Evolutionary conservation across 1,284 basidiomycete species (phyloP), one percentile per base, ranked within the genome.

Genomic region (Cryptococcus sp.): DNA sequence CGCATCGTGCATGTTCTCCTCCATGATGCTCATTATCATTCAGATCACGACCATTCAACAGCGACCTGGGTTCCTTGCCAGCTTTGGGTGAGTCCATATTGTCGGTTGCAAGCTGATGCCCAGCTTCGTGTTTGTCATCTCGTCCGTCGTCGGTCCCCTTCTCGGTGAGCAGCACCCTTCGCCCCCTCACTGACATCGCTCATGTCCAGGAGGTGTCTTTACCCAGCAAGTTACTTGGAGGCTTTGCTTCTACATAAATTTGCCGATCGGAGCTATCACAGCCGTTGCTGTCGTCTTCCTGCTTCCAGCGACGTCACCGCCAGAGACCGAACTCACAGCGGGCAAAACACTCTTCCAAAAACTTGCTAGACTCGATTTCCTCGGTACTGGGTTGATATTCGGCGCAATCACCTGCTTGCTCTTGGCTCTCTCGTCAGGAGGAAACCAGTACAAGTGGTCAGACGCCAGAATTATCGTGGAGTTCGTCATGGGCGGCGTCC

Each of bases 261-360:
- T 78, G 0, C 76, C 76, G 5, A 57, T 75, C 46, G 71, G 71
- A 35, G 68, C 53, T 48, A 43, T 58, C 45, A 67, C 74, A 7
- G 68, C 69, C 38, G 54, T 59, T n/a, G 69, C 69, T 5, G 68
- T 75, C 37, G 36, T 74, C 45, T 66, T 74, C 62, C 68, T 74
- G 50, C 65, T 76, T 44, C 66, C 67, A 10, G 60, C 76, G 74
- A 23, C 82, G 81, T 53, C 54, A 2, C 65, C 68, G 12, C 47
- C 72, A 73, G 32, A 82, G 80, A 71, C 79, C 49, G 76, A 80
- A 31, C 76, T 72, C 58, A 68, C 36, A 58, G 83, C 85, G 62
- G 42, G 55, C 21, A 54, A 56, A 16, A 36, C 62, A 6, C 44
- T 53, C 16, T 56, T 50, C 37, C 48, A 59, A 12, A 63, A 67